These are phyloP conservation scores for Setomelanomma holmii DNA, from an alignment of 2,329 filamentous ascomycete species.

Conservation along the genomic window DNA sequence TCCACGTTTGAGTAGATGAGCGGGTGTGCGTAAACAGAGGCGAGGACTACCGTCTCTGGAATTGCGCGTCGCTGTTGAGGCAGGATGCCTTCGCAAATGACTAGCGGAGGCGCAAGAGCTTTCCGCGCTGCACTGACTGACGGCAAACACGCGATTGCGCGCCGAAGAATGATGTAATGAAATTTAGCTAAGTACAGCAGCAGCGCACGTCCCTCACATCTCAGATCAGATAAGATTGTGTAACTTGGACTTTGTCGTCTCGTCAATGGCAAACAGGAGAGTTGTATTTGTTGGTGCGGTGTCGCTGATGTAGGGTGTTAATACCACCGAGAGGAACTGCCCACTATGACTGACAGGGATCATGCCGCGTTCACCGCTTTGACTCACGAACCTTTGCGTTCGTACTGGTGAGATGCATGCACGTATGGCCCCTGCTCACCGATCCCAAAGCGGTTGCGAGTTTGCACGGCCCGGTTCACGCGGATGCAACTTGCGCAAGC, in stretches of 20 bases:
- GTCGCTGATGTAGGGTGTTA: no score
- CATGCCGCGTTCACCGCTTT: neutral
- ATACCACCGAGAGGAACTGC: no score
- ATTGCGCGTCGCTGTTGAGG: neutral
- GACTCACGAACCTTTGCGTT: neutral
- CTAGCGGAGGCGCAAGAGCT: conserved; percentile 1
- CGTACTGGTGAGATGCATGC: neutral
- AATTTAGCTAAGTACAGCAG: conserved; percentile 1
- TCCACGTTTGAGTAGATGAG: neutral
- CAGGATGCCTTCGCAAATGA: neutral
- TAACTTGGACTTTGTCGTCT: no score
- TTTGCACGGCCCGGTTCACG: neutral
- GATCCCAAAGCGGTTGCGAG: neutral
- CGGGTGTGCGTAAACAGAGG: neutral
- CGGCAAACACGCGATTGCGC: neutral
- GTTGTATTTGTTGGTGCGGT: neutral
- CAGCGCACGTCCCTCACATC: neutral
- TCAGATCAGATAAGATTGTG: conserved; percentile 1
- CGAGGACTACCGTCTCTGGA: neutral
- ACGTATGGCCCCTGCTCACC: neutral
- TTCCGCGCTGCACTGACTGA: neutral
- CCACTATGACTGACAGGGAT: neutral
- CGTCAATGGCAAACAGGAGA: no score
- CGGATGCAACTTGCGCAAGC: neutral
- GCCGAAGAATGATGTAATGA: conserved; percentile 2